Percentiles rank a stretch among this genome's conserved stretches.
These are phyloP conservation scores for Salix udensis DNA, from an alignment of 345 rosid species.

Conservation along the genomic window DNA sequence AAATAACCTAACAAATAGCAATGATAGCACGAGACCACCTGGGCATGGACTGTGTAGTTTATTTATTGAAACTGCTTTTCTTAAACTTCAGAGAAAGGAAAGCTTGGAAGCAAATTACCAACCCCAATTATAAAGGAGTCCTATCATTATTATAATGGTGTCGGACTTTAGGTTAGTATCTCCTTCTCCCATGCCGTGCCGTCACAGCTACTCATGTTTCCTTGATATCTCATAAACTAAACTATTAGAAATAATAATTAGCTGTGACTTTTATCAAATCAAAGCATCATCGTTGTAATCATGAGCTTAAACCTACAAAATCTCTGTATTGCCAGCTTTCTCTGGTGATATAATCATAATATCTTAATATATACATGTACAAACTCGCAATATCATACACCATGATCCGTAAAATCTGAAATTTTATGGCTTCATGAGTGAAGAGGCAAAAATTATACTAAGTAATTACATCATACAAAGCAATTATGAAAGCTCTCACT, in stretches of 20 bases:
- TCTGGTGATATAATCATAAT: conserved; percentile 1
- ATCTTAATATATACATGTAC: conserved; percentile 2
- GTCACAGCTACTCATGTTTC: conserved; percentile 37
- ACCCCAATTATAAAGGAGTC: conserved; percentile 1
- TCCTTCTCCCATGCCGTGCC: conserved; percentile 31
- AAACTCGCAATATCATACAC: conserved; percentile 2
- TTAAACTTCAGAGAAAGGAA: conserved; percentile 20
- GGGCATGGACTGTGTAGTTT: no score
- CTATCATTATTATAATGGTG: conserved; percentile 5
- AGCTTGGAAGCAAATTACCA: conserved; percentile 14
- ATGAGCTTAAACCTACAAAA: conserved; percentile 3
- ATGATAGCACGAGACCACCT: no score
- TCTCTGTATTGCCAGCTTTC: background rate
- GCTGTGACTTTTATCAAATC: conserved; percentile 7
- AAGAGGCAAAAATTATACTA: background rate
- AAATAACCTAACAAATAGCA: background rate
- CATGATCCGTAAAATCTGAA: conserved; percentile 9
- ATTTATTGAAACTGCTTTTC: background rate
- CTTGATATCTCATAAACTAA: conserved; percentile 1
- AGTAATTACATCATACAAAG: background rate
- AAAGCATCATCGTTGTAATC: conserved; percentile 3
- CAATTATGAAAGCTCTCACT: conserved; percentile 10
- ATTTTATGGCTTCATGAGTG: background rate
- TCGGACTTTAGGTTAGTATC: conserved; percentile 4
- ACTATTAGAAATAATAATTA: background rate